Evolutionary conservation across 129 eudicot species (phyloP), one percentile per base, ranked within the genome.

Genomic region (Escallonia rubra): DNA sequence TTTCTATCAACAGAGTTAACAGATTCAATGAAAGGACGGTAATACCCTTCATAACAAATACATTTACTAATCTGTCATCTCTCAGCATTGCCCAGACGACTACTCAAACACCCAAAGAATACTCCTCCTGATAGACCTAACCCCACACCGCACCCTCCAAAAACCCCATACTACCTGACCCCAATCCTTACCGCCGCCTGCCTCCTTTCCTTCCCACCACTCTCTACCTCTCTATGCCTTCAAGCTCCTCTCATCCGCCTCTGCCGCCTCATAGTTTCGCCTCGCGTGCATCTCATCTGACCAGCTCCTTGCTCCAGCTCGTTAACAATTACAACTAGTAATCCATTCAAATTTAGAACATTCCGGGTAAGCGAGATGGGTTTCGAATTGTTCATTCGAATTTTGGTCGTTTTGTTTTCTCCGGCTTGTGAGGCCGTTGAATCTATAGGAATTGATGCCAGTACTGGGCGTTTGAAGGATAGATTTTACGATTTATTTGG

Each of bases 351-450:
- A 12, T 50, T 5, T 78, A 82, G 40, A 65, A 41, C 65, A 6
- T 41, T 5, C 45, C 70, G 51, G 87, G 85, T 80, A 82, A 44
- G 60, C 16, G n/a, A 10, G 23, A 23, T 12, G 52, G 59, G 63
- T 59, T 65, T 44, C 43, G 68, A 2, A 34, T 8, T 65, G 41
- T 86, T 51, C 76, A 63, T 5, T 80, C 90, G 0, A 93, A 84
- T 93, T 93, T 69, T 93, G 87, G 74, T 93, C 76, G 68, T 93
- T 47, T 52, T 93, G 73, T 57, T 93, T 79, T 89, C 98, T 9
- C 88, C 95, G 6, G 62, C 81, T 67, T 65, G 81, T 74, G 61
- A 63, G 46, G 79, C 87, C 4, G 39, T 83, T 23, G 80, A 84
- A 10, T 92, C 53, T 82, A 51, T 88, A 78, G 70, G 39, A 42